Base-by-base conservation (phyloP, 129 eudicot species). In the Deinandra increscens region DNA sequence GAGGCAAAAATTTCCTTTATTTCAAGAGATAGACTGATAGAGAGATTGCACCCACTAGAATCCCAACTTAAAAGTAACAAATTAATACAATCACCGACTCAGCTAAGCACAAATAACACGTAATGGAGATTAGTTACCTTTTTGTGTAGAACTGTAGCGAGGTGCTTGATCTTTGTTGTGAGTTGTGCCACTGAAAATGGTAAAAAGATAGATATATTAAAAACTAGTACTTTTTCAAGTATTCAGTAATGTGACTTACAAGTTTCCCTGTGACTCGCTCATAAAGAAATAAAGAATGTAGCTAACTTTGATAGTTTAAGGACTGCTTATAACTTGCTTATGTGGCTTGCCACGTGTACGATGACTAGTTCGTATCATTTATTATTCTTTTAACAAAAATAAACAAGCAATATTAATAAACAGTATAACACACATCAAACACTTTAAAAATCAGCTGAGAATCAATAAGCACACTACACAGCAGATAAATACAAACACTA, bases 151-250 rank as follows among this genome's bases (percentile, higher is more conserved):
- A 73, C 86, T 3, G 84, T 18, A 7, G 92, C 80, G 7, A 93
- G 91, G 70, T 93, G 92, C 70, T 81, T 86, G 64, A 93, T 93
- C 86, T 93, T 89, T 36, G 95, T 86, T 19, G 96, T 92, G 23
- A 88, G 89, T 53, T 81, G 98, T 58, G 91, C 98, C 81, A 92
- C 98, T 88, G 96, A 66, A 66, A 67, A 75, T 15, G 13, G 11
- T 9, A 74, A 55, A 15, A 65, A n/a, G 34, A 37, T 29, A 23
- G 55, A 78, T 37, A 23, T 19, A 37, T 46, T 19, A 29, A 55
- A 29, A 44, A 33, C 68, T 4, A 4, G 0, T 6, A 17, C 22
- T 0, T 0, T 49, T 49, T 49, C 15, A 48, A 0, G 56, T 15
- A 49, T 17, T 23, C 22, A 49, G 26, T 17, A 9, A 17, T 3